Base-by-base conservation (phyloP, 73 alveolate species). In the Symbiodinium pilosum region DNA sequence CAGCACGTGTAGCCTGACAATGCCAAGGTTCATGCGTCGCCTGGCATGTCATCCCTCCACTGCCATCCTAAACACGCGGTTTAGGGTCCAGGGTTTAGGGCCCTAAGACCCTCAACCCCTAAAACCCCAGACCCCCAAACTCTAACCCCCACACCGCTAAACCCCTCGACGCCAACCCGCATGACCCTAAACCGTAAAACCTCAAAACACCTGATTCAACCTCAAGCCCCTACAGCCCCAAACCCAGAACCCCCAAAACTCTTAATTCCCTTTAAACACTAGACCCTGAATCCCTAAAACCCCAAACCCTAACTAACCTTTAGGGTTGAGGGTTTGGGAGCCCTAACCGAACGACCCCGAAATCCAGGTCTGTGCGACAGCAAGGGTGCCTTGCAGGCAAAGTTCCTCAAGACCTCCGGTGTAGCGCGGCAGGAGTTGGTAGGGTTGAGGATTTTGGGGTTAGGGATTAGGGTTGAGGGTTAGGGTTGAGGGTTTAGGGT, bases 331-430 rank as follows among this genome's bases (percentile, higher is more conserved):
- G n/a, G n/a, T n/a, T n/a, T n/a, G n/a, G n/a, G n/a, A n/a, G n/a
- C n/a, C n/a, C n/a, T n/a, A 47, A 47, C 59, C 59, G 21, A 47
- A 9, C 47, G 41, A 1, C 7, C 43, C 2, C 68, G 36, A 8
- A 11, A 34, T 24, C 81, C 32, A 91, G 97, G 97, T 52, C 54
- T 91, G 1, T 91, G 97, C 32, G 97, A 91, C 81, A 41, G 77
- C 77, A 86, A 91, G 54, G 97, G 97, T 26, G 97, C 97, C 9
- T 52, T 91, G 30, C 97, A 91, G 77, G 97, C 97, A 42, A 85
- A 86, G 40, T 91, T 42, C 54, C 88, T 91, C 43, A 91, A 91
- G 87, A 91, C 97, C 84, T 91, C 97, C 41, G 97, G 97, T 12
- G 97, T 30, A 26, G 77, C 77, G 20, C 38, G 77, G 21, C 77